These are phyloP conservation scores for Pseudonitzschia delicatissima DNA, from an alignment of 108 stramenopile genomes.

Conservation along the genomic window DNA sequence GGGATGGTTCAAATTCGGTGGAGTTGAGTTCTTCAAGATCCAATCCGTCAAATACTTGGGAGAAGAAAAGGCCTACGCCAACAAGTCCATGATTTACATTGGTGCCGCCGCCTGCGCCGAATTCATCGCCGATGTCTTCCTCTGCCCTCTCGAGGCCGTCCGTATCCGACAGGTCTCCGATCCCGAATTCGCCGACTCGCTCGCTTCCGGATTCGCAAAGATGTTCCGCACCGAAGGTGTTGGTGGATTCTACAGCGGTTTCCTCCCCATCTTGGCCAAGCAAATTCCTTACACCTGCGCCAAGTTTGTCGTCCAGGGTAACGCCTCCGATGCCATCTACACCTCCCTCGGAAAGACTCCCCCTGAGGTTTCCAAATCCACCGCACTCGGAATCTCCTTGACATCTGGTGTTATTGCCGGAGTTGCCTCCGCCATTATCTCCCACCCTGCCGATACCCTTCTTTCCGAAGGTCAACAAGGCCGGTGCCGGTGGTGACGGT, in stretches of 20 bases:
- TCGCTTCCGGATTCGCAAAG: conserved; percentile 86
- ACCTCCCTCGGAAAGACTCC: conserved; percentile 74
- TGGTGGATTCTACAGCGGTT: conserved; percentile 95
- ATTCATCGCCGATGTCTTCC: conserved; percentile 96
- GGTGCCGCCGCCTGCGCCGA: conserved; percentile 92
- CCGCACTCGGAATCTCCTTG: conserved; percentile 86
- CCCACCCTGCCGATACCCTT: conserved; percentile 99
- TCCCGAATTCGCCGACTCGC: conserved; percentile 87
- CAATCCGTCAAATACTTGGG: conserved; percentile 80
- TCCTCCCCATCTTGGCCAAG: conserved; percentile 95
- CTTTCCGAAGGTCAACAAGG: conserved; percentile 98
- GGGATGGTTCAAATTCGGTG: conserved; percentile 99
- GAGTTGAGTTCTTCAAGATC: conserved; percentile 97
- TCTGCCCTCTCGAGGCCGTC: conserved; percentile 97
- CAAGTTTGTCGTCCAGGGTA: conserved; percentile 98
- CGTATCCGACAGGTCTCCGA: conserved; percentile 96
- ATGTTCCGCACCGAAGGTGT: conserved; percentile 85
- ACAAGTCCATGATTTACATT: conserved; percentile 93
- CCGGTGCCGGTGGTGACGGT: conserved; percentile 93
- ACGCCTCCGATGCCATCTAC: conserved; percentile 91
- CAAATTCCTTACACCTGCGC: conserved; percentile 99
- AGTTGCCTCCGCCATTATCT: conserved; percentile 97
- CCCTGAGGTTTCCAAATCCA: conserved; percentile 40
- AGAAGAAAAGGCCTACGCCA: conserved; percentile 92
- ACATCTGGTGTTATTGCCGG: conserved; percentile 96